phyloP scores from a whole-genome alignment of 345 rosid species.

The Reutealis trisperma region DNA sequence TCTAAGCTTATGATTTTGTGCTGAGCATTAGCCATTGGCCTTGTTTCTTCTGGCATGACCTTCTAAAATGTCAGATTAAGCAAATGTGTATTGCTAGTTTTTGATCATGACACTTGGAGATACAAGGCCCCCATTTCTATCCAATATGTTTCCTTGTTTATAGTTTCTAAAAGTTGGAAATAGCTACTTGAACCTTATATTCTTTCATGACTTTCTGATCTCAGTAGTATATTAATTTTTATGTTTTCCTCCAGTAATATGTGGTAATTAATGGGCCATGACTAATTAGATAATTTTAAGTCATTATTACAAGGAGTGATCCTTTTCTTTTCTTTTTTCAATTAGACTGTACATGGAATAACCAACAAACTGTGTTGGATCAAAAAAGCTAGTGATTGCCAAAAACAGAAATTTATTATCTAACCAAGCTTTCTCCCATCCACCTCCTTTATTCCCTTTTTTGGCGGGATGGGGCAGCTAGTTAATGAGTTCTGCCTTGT shows the following conservation, averaged over 20 bases:
- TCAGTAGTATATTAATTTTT: background rate
- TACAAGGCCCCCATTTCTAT: too few relatives aligned
- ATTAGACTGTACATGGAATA: background rate
- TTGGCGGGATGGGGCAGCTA: background rate
- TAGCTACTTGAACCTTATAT: background rate
- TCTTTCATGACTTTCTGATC: background rate
- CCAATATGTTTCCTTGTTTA: background rate
- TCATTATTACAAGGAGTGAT: background rate
- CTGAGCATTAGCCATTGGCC: background rate
- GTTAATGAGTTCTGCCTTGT: background rate
- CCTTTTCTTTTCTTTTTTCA: background rate
- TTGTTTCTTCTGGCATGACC: too few relatives aligned
- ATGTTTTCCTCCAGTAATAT: background rate
- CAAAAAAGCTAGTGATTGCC: background rate
- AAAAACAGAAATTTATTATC: background rate
- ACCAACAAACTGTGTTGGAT: background rate
- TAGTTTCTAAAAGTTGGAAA: conserved; percentile 4
- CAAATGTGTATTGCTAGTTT: background rate
- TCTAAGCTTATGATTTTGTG: background rate
- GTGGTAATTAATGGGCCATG: background rate
- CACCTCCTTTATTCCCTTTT: background rate
- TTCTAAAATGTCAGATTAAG: background rate
- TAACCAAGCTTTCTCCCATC: background rate
- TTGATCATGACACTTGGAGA: too few relatives aligned
- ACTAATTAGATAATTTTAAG: background rate